These are phyloP conservation scores for Dimargaris cristalligena DNA, from an alignment of 192 early-diverging fungal species.

Conservation along the genomic window DNA sequence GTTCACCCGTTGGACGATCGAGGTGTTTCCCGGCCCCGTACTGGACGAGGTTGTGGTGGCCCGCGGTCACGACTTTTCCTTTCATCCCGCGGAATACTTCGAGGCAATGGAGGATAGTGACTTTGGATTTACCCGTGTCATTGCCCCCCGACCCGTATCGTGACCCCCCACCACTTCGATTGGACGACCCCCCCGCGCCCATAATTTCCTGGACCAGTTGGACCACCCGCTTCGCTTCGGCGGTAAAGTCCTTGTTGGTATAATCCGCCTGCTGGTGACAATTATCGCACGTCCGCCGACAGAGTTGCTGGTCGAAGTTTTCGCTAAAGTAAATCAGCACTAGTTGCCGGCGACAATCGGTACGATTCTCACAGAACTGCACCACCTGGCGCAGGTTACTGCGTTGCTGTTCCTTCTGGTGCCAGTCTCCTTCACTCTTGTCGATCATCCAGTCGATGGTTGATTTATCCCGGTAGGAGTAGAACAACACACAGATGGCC, in stretches of 20 bases:
- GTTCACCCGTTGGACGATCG: constrained; percentile 39
- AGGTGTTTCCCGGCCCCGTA: constrained; percentile 39
- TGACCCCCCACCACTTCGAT: not conserved
- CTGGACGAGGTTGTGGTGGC: constrained; percentile 30
- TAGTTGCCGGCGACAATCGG: constrained; percentile 75
- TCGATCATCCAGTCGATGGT: constrained; percentile 66
- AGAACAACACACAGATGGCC: constrained; percentile 73
- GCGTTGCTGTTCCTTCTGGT: constrained; percentile 63
- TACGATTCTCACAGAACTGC: constrained; percentile 69
- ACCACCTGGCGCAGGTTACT: constrained; percentile 47
- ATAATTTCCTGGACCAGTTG: constrained; percentile 26
- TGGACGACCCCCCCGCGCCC: not conserved
- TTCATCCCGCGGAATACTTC: constrained; percentile 66
- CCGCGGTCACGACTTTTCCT: constrained; percentile 27
- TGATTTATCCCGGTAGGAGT: constrained; percentile 53
- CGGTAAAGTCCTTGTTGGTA: constrained; percentile 32
- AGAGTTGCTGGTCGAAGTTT: constrained; percentile 40
- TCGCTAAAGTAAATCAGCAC: constrained; percentile 89
- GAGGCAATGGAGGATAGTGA: constrained; percentile 49
- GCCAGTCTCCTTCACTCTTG: constrained; percentile 55
- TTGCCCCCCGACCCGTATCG: not conserved
- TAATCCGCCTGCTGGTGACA: constrained; percentile 30
- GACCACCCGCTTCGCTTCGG: constrained; percentile 31
- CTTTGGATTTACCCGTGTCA: constrained; percentile 17
- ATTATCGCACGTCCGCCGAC: constrained; percentile 77